These are phyloP conservation scores for Pleoardoris graminearum DNA, from an alignment of 2,329 filamentous ascomycete genomes.

Conservation along the genomic window DNA sequence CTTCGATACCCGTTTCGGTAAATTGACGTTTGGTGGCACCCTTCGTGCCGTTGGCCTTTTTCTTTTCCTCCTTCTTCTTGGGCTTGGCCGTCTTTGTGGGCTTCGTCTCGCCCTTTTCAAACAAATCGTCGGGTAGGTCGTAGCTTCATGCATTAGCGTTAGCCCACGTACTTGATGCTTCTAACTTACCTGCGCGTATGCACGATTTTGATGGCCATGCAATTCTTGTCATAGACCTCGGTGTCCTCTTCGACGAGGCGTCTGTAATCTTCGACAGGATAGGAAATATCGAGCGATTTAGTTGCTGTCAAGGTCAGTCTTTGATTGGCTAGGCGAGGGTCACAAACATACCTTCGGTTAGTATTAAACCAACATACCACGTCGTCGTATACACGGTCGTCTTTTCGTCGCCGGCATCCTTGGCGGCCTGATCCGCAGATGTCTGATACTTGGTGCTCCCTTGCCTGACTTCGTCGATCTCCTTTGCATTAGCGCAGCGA, in stretches of 20 bases:
- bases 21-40: conserved; percentile 50
- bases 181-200: conserved; percentile 81
- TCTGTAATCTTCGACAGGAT: conserved; percentile 85
- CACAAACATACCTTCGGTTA: conserved; percentile 67
- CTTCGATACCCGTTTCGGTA: conserved; percentile 51
- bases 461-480: conserved; percentile 64
- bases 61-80: conserved; percentile 36
- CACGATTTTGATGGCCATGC: conserved; percentile 66
- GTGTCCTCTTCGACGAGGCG: conserved; percentile 73
- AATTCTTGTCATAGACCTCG: background rate
- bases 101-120: conserved; percentile 71
- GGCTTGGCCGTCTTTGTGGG: conserved; percentile 51
- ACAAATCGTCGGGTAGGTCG: conserved; percentile 87
- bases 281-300: conserved; percentile 71
- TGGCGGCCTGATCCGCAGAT: conserved; percentile 48
- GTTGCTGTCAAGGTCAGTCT: conserved; percentile 2
- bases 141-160: conserved; percentile 61
- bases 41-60: conserved; percentile 20
- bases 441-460: conserved; percentile 66
- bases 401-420: conserved; percentile 39
- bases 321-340: background rate
- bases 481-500: conserved; percentile 63
- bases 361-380: conserved; percentile 88
- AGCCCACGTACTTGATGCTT: background rate
- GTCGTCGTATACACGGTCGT: conserved; percentile 80